A percentile compares a stretch with the other conserved stretches of the same genome.
Evolutionary conservation across 1,139 yeast species (phyloP).

Genomic region (Casaregolazyma lundiana): DNA sequence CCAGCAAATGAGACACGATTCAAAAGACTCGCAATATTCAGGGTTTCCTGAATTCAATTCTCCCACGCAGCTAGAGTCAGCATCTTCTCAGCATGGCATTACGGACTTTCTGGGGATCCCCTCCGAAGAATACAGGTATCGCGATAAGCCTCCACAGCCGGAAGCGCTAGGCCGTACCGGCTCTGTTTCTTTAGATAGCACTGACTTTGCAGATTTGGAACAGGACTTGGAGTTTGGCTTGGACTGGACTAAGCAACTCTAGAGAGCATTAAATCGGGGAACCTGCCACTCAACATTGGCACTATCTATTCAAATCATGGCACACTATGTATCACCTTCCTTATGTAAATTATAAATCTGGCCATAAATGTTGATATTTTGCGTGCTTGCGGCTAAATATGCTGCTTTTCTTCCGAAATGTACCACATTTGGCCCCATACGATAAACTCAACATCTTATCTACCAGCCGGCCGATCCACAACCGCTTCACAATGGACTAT

Average conservation of each 20-base stretch:
- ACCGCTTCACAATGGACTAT: background rate
- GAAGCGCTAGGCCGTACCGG: slow-evolving; percentile 29
- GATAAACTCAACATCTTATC: background rate
- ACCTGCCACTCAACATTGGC: no score
- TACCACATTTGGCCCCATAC: background rate
- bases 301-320: background rate
- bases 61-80: slow-evolving; percentile 14
- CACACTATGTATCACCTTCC: background rate
- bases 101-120: slow-evolving; percentile 28
- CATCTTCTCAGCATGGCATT: slow-evolving; percentile 9
- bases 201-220: slow-evolving; percentile 39
- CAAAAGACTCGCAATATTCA: background rate
- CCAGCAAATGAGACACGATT: background rate
- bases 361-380: background rate
- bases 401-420: background rate
- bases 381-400: no score
- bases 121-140: slow-evolving; percentile 37
- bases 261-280: background rate
- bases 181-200: slow-evolving; percentile 9
- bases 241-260: slow-evolving; percentile 36
- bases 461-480: background rate
- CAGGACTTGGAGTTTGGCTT: slow-evolving; percentile 57
- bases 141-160: slow-evolving; percentile 42
- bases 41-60: slow-evolving; percentile 13
- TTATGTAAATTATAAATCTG: background rate